Evolutionary conservation across 768 basidiomycete genomes (phyloP), one percentile per base, ranked within the genome.

Genomic region (Leccinum arenicola): DNA sequence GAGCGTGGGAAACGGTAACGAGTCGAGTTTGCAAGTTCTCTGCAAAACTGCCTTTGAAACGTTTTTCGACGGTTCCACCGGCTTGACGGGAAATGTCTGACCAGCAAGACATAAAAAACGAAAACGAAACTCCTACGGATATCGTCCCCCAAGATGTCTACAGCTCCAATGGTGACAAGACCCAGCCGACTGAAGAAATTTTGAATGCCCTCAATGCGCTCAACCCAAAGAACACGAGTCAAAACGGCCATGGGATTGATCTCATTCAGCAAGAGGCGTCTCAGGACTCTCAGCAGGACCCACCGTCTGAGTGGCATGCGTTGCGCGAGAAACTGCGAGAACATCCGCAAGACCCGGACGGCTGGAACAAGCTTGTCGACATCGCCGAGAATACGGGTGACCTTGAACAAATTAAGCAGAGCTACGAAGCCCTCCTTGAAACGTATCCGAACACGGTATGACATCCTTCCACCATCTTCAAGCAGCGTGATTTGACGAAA

Each of bases 401-500:
- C 68, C 82, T 93, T 64, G 83, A 87, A 54, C 86, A 86, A 71
- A 87, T 95, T 63, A 85, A 91, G 61, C 81, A 84, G 49, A 85
- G 89, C 15, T 98, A 92, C 73, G 89, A 93, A 67, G 86, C 82
- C 45, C 78, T 98, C 63, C 81, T 96, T 57, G 84, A 86, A 68
- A 85, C 85, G 54, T 96, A 91, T 73, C 95, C 96, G 19, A 96
- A 96, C 73, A 93, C 90, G 66, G 95, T 98, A 77, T 80, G 91
- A 84, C 63, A 59, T 57, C 57, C 55, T 59, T 19, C 61, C 58
- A 64, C 71, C 58, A 9, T 64, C 62, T 65, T 66, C 60, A 57
- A 70, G 51, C 60, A 57, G 67, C 27, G 53, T 63, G 64, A 51
- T 70, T 69, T 64, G 62, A 66, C 66, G 55, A 54, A 61, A 55